Base-by-base conservation (phyloP, 1,139 yeast species). In the Taphrina betulina region DNA sequence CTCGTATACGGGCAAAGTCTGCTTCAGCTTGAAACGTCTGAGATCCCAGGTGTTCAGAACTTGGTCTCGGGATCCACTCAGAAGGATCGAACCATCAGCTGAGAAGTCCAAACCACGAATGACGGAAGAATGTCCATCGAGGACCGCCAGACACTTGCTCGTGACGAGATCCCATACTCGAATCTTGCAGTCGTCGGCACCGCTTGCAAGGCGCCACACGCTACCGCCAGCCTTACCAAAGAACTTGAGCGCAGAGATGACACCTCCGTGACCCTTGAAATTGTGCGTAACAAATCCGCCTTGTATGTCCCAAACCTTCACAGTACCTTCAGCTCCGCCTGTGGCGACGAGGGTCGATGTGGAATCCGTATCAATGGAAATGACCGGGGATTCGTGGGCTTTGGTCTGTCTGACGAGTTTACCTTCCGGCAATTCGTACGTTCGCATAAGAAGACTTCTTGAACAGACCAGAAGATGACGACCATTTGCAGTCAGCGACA, bases 311-410 rank as follows among this genome's bases (percentile, higher is more conserved):
- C 95, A 89, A 1, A 94, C 95, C 51, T 88, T 83, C 19, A 90
- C 85, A 37, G 82, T 79, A 51, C 98, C 97, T 68, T 94, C 98
- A 0, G 96, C 85, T 46, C 95, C 92, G 50, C 99, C 99, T 65
- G 94, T 83, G 34, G 96, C 95, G 66, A 90, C 80, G 51, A 92
- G 74, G 3, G 95, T 80, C 14, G 95, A 85, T 0, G 96, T 88
- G 3, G 79, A 69, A 68, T 92, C 98, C 29, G 80, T 79, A 12
- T 83, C 76, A 58, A 89, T 78, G 17, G 88, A 83, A 68, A 86
- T 86, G 1, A 87, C 85, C 0, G 97, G 96, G 0, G 96, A 68
- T 76, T 85, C 68, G 72, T 73, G 68, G 75, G 76, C 67, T 70
- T 72, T 60, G 74, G 79, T 45, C 68, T 69, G 50, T 66, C 74